phyloP scores from a whole-genome alignment of 331 rosid genomes.

The Quercus lobata region DNA sequence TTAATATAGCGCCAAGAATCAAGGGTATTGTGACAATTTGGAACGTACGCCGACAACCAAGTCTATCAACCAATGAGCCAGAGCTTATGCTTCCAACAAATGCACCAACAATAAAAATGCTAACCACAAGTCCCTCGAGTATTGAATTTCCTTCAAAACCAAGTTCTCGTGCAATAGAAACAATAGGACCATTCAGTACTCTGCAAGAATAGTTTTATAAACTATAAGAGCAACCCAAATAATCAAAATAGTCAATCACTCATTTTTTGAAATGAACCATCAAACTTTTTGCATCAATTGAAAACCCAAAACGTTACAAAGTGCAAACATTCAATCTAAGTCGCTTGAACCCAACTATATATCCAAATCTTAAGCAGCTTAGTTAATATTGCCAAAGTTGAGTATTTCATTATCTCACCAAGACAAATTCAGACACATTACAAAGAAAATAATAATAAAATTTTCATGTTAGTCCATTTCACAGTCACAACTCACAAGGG shows the following conservation, averaged over 20 bases:
- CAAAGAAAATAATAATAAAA: too few relatives aligned
- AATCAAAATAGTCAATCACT: neutral
- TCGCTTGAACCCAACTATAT: neutral
- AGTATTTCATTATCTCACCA: neutral
- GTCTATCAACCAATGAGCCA: slow-evolving; percentile 75
- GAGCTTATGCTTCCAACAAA: slow-evolving; percentile 77
- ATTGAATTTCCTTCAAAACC: slow-evolving; percentile 84
- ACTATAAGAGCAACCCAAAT: neutral
- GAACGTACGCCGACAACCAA: slow-evolving; percentile 82
- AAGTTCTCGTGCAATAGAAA: slow-evolving; percentile 78
- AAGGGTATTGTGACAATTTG: slow-evolving; percentile 73
- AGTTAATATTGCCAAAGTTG: neutral
- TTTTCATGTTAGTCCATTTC: too few relatives aligned
- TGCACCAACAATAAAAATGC: slow-evolving; percentile 87
- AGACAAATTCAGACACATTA: too few relatives aligned
- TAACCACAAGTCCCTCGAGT: slow-evolving; percentile 85
- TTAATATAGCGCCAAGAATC: slow-evolving; percentile 72
- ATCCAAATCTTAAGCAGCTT: neutral
- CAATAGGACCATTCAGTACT: slow-evolving; percentile 90
- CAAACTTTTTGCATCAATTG: neutral
- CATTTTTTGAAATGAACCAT: neutral
- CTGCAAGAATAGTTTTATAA: slow-evolving; percentile 31
- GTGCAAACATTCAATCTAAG: neutral
- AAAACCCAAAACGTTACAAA: neutral
- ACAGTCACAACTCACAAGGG: neutral